Evolutionary conservation across 805 yeast genomes (phyloP), one percentile per base, ranked within the genome.

Genomic region (Candida suzukii): DNA sequence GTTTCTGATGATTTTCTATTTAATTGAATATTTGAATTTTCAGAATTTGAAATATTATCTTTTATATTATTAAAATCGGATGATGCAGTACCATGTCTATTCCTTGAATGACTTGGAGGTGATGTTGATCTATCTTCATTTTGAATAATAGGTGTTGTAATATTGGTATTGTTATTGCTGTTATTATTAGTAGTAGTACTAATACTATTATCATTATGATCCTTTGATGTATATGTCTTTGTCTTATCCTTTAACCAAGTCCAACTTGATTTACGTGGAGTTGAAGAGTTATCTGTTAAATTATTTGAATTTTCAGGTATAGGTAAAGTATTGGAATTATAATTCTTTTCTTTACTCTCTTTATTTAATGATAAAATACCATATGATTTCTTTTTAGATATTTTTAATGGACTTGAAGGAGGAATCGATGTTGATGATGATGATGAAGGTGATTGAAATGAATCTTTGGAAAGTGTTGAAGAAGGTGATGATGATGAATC

Each of bases 51-150:
- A 29, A 6, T 29, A 13, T 21, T 26, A 6, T 20, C 20, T 9
- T 14, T 14, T 18, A 16, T 29, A n/a, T n/a, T n/a, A 4, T 8
- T 26, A n/a, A 26, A 12, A 26, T 26, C 38, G 18, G 38, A 19
- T n/a, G 32, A n/a, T 26, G 29, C 54, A 6, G 53, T 49, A 5
- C 61, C 61, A 36, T 57, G 61, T 41, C 62, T 49, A 28, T 56
- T 57, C 24, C 60, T 38, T 8, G 55, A 41, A 40, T 57, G 62
- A 24, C 41, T 43, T 22, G 48, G 40, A 14, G 48, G 41, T 14
- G 44, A 37, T 9, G 39, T 20, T 17, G 40, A 25, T 10, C 13
- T n/a, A 26, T 8, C n/a, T 11, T 26, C 29, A 4, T 13, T 13
- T 26, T 8, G 11, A 11, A 26, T 13, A 8, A 5, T 26, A 8